These are phyloP conservation scores for Isabelozyma pseudorhagii DNA, from an alignment of 805 yeast genomes.

Conservation along the genomic window DNA sequence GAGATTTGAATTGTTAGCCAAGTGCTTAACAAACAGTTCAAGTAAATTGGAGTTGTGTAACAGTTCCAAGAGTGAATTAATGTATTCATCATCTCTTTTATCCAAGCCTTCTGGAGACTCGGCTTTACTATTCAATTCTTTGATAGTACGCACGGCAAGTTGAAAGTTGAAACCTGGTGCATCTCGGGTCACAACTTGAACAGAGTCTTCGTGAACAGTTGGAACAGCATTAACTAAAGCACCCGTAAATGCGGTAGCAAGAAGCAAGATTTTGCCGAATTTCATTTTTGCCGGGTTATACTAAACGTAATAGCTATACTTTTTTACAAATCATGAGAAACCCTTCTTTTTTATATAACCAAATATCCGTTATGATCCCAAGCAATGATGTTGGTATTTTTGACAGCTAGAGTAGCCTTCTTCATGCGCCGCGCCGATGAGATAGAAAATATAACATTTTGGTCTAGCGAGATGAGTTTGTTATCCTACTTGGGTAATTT, in stretches of 20 bases:
- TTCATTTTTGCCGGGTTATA: constrained; percentile 11
- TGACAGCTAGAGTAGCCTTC: background rate
- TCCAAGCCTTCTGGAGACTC: background rate
- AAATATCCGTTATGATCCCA: background rate
- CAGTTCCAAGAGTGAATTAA: constrained; percentile 11
- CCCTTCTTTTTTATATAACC: background rate
- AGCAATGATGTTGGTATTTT: background rate
- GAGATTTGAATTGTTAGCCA: constrained; percentile 12
- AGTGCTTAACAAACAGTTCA: constrained; percentile 9
- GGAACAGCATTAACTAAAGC: constrained; percentile 20
- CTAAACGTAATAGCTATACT: background rate
- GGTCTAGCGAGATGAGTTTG: background rate
- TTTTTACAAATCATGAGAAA: background rate
- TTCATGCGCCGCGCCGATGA: no score
- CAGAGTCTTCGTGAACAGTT: constrained; percentile 1
- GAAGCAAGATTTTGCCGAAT: constrained; percentile 12
- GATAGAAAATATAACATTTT: background rate
- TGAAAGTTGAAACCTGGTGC: background rate
- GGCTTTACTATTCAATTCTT: background rate
- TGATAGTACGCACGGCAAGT: background rate
- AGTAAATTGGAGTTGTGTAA: constrained; percentile 10
- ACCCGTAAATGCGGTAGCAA: constrained; percentile 12
- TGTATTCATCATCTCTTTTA: constrained; percentile 7
- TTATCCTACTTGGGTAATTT: background rate
- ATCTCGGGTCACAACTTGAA: constrained; percentile 5